Evolutionary conservation across 306 rosid genomes (phyloP).

Genomic region (peach (Prunus persica)): DNA sequence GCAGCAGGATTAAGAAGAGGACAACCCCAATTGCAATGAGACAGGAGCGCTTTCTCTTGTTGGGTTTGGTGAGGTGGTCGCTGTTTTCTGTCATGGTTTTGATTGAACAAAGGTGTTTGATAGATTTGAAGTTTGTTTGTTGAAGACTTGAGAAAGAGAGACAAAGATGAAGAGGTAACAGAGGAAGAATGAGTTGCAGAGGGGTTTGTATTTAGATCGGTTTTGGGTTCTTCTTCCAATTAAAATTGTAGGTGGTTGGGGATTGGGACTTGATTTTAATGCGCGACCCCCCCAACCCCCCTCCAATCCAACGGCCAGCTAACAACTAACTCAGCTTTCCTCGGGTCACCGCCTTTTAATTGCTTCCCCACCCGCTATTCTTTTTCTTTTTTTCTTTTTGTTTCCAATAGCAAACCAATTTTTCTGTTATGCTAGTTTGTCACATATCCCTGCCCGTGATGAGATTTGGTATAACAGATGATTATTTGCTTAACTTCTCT

Average conservation of each 20-base stretch:
- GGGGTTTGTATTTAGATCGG: too few species aligned
- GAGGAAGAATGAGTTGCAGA: too few species aligned
- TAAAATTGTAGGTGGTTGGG: background rate
- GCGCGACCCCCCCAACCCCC: background rate
- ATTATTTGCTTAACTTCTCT: background rate
- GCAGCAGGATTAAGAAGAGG: constrained; percentile 19
- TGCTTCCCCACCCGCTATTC: background rate
- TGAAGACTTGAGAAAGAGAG: background rate
- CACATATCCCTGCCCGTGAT: background rate
- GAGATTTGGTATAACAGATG: background rate
- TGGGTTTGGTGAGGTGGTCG: background rate
- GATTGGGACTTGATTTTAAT: background rate
- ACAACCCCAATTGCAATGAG: constrained; percentile 14
- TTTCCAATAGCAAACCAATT: background rate
- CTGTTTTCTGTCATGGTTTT: constrained; percentile 1
- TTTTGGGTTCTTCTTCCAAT: background rate
- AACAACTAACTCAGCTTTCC: background rate
- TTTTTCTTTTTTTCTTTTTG: background rate
- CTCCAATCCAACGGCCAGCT: background rate
- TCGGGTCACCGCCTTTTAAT: background rate
- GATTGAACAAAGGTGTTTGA: background rate
- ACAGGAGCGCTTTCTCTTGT: constrained; percentile 22
- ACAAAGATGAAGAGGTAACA: background rate
- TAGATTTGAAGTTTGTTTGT: background rate
- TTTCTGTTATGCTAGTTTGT: background rate